phyloP scores from a whole-genome alignment of 2,329 filamentous ascomycete species.

The Hypoxylon sp. region DNA sequence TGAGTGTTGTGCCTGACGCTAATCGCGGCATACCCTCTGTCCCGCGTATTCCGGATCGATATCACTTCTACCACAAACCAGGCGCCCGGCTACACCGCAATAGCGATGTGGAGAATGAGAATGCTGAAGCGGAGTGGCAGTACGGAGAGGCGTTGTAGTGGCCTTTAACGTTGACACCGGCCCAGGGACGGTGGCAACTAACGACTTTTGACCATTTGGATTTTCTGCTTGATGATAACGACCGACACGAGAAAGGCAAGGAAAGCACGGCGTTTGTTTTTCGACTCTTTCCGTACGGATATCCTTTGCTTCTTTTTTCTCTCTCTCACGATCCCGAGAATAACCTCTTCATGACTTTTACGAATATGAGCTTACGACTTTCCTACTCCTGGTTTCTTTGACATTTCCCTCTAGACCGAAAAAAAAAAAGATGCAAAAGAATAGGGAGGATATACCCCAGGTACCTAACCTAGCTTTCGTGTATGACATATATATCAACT shows the following conservation, averaged over 20 bases:
- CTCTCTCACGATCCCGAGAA: constrained; percentile 28
- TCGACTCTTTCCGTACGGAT: constrained; percentile 15
- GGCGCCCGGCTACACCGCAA: constrained; percentile 4
- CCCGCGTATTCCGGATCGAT: constrained; percentile 62
- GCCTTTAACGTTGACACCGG: background rate
- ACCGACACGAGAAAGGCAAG: constrained; percentile 27
- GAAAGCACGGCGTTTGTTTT: constrained; percentile 36
- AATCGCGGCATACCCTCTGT: constrained; percentile 64
- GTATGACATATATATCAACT: constrained; percentile 7
- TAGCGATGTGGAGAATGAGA: constrained; percentile 36
- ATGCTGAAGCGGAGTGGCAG: constrained; percentile 31
- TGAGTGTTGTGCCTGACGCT: constrained; percentile 62
- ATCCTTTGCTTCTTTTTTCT: constrained; percentile 12
- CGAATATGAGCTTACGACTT: constrained; percentile 33
- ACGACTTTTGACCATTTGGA: constrained; percentile 13
- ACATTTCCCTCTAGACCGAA: background rate
- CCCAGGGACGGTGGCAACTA: background rate
- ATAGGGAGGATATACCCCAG: background rate
- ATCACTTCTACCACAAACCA: constrained; percentile 46
- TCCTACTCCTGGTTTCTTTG: background rate
- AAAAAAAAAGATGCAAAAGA: background rate
- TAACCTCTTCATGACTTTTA: constrained; percentile 2
- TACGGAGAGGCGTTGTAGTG: constrained; percentile 40
- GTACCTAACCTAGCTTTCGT: background rate
- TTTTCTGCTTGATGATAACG: constrained; percentile 24